Evolutionary conservation across 2,329 filamentous ascomycete genomes (phyloP), one percentile per base, ranked within the genome.

Genomic region (Didymella glomerata): DNA sequence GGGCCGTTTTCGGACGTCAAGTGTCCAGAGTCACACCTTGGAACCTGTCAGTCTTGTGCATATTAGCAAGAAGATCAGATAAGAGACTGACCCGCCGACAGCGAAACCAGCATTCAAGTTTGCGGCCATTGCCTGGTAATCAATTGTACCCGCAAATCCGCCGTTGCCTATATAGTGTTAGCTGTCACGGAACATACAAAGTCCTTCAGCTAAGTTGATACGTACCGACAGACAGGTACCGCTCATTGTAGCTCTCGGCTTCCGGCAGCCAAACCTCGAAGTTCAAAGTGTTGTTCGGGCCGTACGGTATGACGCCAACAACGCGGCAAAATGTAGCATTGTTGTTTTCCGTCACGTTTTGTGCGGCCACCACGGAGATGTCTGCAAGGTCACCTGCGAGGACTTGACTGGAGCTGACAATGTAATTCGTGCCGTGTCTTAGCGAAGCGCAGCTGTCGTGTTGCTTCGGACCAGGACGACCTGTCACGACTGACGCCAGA

Each of bases 211-310:
- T 22, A 8, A 18, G 4, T 20, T 20, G n/a, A 40, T 20, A 20
- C 47, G 14, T 20, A 49, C 34, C 47, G n/a, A 40, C 47, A 18
- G 47, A 49, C n/a, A 49, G 14, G 28, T 49, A 49, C 22, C 34
- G 47, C 13, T 40, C 30, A 10, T 40, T 49, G 22, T 40, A 49
- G 6, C 4, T 40, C 4, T n/a, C 13, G 11, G 2, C 8, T 27
- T 49, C 34, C 13, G 47, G 32, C 4, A 49, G 47, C 47, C 34
- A 49, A 8, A 49, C 47, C 27, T 40, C 47, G 14, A 49, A 49
- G 16, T 49, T 49, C 8, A 49, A 8, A 3, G 32, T 49, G 24
- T 40, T 49, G 47, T 49, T 49, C 9, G 20, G 8, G 14, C 47
- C 47, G n/a, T 49, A 40, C 25, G 47, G 47, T 2, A 49, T 49